These are phyloP conservation scores for Nicotiana noctiflora DNA, from an alignment of 257 asterid genomes.

Conservation along the genomic window DNA sequence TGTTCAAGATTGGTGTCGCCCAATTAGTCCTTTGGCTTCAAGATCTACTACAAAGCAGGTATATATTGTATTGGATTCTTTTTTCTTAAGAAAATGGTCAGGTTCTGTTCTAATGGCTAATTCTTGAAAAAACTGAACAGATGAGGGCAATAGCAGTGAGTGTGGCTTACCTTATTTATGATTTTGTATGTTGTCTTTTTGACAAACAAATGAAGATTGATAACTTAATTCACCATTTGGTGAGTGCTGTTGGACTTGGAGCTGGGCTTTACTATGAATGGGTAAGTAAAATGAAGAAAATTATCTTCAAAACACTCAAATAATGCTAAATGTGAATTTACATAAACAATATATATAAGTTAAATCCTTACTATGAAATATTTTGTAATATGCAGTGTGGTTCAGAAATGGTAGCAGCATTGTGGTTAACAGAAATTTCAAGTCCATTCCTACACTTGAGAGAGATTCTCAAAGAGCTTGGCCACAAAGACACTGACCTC, in stretches of 20 bases:
- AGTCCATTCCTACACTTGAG: conserved; percentile 83
- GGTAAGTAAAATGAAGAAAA: conserved; percentile 27
- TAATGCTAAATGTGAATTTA: too few relatives aligned
- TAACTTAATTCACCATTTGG: conserved; percentile 65
- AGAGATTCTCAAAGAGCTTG: conserved; percentile 83
- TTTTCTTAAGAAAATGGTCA: neutral
- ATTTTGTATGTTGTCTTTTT: conserved; percentile 56
- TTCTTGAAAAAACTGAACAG: conserved; percentile 26
- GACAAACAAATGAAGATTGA: conserved; percentile 53
- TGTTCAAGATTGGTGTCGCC: conserved; percentile 72
- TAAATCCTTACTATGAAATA: too few relatives aligned
- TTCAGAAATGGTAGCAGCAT: conserved; percentile 75
- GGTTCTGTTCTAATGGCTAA: neutral
- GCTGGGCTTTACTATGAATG: conserved; percentile 70
- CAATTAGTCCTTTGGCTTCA: conserved; percentile 69
- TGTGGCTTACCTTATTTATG: conserved; percentile 53
- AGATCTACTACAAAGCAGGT: conserved; percentile 68
- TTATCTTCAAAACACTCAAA: too few relatives aligned
- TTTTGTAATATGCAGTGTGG: conserved; percentile 48
- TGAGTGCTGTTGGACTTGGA: conserved; percentile 55
- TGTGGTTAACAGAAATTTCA: conserved; percentile 79
- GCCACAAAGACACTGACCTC: conserved; percentile 57
- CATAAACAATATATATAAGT: too few relatives aligned
- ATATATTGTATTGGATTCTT: neutral
- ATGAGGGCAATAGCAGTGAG: conserved; percentile 53